A percentile compares a stretch with the other conserved stretches of the same genome.
These are phyloP conservation scores for Cyberlindnera amylophila DNA, from an alignment of 805 yeast genomes.

Conservation along the genomic window DNA sequence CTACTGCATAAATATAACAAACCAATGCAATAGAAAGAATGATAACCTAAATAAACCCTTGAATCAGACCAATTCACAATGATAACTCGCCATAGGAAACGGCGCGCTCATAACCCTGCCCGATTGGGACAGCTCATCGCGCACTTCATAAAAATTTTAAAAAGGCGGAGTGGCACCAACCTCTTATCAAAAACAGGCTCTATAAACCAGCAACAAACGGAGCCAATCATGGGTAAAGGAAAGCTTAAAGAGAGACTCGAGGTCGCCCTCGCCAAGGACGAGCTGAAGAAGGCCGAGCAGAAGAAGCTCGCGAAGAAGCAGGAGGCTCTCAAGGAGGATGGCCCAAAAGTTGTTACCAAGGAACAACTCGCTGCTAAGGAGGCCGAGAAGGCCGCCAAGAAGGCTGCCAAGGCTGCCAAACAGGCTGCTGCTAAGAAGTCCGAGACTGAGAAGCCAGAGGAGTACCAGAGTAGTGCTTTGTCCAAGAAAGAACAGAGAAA, in stretches of 20 bases:
- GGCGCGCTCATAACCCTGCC: not conserved
- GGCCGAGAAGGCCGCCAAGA: conserved; percentile 18
- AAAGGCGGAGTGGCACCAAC: not conserved
- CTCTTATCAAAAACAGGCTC: not conserved
- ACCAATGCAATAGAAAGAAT: too few species aligned
- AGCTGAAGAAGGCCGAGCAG: conserved; percentile 16
- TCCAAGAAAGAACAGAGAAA: conserved; percentile 64
- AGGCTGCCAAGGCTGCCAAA: conserved; percentile 20
- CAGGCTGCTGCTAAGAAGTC: conserved; percentile 19
- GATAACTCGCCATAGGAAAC: too few species aligned
- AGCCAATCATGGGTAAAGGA: conserved; percentile 26
- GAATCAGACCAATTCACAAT: too few species aligned
- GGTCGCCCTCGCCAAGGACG: conserved; percentile 19
- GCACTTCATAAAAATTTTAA: conserved; percentile 2
- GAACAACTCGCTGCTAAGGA: conserved; percentile 27
- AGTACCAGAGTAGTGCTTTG: conserved; percentile 45
- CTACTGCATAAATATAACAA: not conserved
- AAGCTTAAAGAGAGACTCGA: conserved; percentile 24
- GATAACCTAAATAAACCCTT: too few species aligned
- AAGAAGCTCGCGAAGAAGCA: conserved; percentile 22
- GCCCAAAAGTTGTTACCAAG: conserved; percentile 31
- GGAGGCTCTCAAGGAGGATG: conserved; percentile 21
- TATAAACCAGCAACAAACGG: not conserved
- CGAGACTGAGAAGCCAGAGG: conserved; percentile 26
- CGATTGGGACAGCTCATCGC: not conserved